Conservation (phyloP, 1,139 yeast species). For the Saccharomyces hybrid region DNA sequence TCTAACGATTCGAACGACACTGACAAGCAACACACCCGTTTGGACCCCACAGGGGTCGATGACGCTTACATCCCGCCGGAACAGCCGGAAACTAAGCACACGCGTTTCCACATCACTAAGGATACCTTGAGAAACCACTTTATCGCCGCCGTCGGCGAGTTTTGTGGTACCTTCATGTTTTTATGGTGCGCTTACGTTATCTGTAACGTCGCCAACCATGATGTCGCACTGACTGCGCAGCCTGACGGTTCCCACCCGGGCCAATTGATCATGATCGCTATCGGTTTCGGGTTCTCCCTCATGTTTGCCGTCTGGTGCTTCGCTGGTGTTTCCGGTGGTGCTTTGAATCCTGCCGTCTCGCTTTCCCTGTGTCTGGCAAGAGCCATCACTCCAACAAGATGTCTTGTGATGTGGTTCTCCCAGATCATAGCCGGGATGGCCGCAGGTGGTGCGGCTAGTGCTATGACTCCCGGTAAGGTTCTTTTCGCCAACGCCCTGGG, state of each 20-base stretch:
- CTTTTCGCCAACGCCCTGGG: slow-evolving; percentile 68
- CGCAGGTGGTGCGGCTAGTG: slow-evolving; percentile 86
- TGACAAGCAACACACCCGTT: neutral
- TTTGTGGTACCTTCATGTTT: slow-evolving; percentile 80
- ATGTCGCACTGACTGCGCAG: slow-evolving; percentile 37
- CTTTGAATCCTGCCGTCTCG: slow-evolving; percentile 85
- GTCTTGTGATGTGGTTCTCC: slow-evolving; percentile 52
- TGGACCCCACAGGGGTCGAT: neutral
- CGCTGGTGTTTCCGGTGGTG: slow-evolving; percentile 82
- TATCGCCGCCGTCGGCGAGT: slow-evolving; percentile 56
- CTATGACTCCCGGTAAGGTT: slow-evolving; percentile 78
- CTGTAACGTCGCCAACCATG: slow-evolving; percentile 79
- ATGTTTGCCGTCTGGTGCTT: slow-evolving; percentile 69
- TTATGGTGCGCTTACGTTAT: slow-evolving; percentile 75
- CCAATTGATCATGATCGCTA: slow-evolving; percentile 68
- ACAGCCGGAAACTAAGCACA: neutral
- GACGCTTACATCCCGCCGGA: neutral
- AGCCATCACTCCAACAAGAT: slow-evolving; percentile 70
- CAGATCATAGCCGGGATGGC: slow-evolving; percentile 85
- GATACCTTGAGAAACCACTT: slow-evolving; percentile 44
- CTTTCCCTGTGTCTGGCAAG: slow-evolving; percentile 61
- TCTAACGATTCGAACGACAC: neutral
- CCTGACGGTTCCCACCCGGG: slow-evolving; percentile 52
- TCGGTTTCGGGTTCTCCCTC: slow-evolving; percentile 84
- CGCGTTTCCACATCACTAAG: neutral